These are phyloP conservation scores for Tetrahymena thermophila DNA, from an alignment of 73 alveolate genomes.

Conservation along the genomic window DNA sequence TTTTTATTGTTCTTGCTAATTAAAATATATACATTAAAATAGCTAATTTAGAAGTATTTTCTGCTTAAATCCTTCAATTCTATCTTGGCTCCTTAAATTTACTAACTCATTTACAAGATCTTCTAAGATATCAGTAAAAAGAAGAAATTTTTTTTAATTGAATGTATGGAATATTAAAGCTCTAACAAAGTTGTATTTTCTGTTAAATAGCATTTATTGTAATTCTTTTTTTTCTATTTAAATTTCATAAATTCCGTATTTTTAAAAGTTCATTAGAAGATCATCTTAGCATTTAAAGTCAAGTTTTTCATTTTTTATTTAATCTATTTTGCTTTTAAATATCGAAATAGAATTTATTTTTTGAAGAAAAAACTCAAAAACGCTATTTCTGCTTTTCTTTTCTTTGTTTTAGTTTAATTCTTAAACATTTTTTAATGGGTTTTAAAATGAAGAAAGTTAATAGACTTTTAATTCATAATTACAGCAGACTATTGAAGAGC, in stretches of 20 bases:
- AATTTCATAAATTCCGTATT: not conserved
- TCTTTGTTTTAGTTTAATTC: not conserved
- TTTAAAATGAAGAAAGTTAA: not conserved
- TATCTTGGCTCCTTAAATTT: not conserved
- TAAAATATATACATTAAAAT: no score
- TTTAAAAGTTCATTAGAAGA: not conserved
- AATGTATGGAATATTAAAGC: not conserved
- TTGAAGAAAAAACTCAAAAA: no score
- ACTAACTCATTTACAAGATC: not conserved
- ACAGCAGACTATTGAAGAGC: not conserved
- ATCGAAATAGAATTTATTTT: not conserved
- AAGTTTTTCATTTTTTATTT: not conserved
- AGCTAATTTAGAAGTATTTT: no score
- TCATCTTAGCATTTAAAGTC: not conserved
- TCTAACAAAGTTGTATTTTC: not conserved
- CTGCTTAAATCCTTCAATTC: not conserved
- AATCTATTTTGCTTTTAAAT: not conserved
- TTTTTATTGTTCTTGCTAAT: no score
- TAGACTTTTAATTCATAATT: not conserved
- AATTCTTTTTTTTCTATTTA: not conserved
- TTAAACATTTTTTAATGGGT: no score
- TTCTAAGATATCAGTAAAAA: not conserved
- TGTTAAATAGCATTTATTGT: not conserved
- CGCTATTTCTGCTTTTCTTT: not conserved
- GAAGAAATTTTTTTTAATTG: not conserved